Evolutionary conservation across 768 basidiomycete species (phyloP), one percentile per base, ranked within the genome.

Genomic region (Albatrellus ellisii): DNA sequence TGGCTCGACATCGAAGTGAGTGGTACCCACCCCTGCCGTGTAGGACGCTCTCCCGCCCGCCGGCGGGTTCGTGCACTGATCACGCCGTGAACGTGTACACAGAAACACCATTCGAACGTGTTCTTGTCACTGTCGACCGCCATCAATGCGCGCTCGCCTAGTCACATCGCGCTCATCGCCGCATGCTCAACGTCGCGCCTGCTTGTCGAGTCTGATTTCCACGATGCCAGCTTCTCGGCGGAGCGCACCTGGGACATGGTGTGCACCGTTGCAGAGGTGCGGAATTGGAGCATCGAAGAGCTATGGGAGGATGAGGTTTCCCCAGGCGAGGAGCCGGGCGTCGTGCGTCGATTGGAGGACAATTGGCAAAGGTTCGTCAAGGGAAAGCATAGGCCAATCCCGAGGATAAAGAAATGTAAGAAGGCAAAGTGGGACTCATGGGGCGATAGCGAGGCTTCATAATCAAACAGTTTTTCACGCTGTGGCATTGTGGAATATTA

Each of bases 81-180:
- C 38, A 6, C 11, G 34, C 15, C 39, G 11, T 11, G n/a, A 17
- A 14, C 39, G 38, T 26, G 12, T 37, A 20, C 36, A 25, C 61
- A 90, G 82, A 78, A 67, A 60, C 67, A 61, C 35, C 76, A 91
- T 48, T 53, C 62, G 4, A 97, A 97, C 58, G 67, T 79, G 39
- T 99, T 78, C 62, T 67, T 94, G 42, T 97, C 92, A 0, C 65
- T 94, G 9, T 95, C 92, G 1, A 86, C 81, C 0, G 76, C 73
- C 44, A 86, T 94, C 52, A 94, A 94, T 46, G 64, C 72, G 17
- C 77, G 82, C 29, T 81, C 83, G 6, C 60, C 68, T 4, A 73
- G 73, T 29, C 73, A 84, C 46, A 63, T 65, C 28, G 62, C 68
- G 2, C 68, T 97, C 15, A 80, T 94, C 38, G 60, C 68, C 32